Percentiles rank a stretch among this genome's conserved stretches.
Conservation (phyloP, 495 filamentous ascomycete species). For the Xylaria acuta region DNA sequence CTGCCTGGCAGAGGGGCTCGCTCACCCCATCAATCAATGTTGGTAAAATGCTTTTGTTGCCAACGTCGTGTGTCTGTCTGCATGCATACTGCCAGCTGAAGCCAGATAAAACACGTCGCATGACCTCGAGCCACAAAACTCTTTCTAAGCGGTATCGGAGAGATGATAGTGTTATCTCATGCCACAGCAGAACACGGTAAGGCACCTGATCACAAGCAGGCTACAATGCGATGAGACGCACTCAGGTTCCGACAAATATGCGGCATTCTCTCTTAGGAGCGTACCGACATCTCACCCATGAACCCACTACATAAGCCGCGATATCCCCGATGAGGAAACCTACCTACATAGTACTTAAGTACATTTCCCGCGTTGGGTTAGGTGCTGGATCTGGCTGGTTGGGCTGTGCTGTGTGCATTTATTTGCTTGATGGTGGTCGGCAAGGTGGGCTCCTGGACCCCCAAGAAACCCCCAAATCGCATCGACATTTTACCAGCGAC, state of each 20-base stretch:
- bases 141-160: no score
- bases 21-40: neutral
- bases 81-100: neutral
- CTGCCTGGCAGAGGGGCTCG: neutral
- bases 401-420: constrained; percentile 3
- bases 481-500: neutral
- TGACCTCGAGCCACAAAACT: no score
- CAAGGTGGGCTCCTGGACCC: neutral
- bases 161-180: neutral
- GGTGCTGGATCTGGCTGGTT: neutral
- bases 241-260: neutral
- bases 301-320: neutral
- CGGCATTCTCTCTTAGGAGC: neutral
- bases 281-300: neutral
- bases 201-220: neutral
- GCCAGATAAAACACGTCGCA: neutral
- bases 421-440: neutral
- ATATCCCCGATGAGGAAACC: neutral
- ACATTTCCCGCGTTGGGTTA: neutral
- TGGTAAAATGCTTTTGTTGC: constrained; percentile 2
- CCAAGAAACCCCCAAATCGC: neutral
- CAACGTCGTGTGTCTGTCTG: neutral
- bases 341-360: no score
- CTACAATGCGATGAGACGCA: neutral
- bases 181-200: neutral